Evolutionary conservation across 169 alveolate species (phyloP).

Genomic region (Fabrea salina): DNA sequence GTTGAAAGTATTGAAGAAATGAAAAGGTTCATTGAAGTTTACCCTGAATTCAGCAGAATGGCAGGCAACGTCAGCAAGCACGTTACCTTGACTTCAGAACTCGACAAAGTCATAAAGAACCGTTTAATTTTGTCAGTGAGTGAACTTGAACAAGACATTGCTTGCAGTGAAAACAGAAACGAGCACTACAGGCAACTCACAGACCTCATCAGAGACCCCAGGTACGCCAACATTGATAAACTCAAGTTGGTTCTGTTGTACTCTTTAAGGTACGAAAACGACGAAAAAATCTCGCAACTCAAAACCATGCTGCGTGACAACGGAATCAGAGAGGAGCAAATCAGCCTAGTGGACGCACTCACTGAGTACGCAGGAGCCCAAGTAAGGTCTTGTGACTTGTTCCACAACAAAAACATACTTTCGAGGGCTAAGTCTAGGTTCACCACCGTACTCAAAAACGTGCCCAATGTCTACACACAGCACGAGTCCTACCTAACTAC

Average conservation of each 20-base stretch:
- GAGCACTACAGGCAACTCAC: constrained; percentile 80
- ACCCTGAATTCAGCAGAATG: constrained; percentile 89
- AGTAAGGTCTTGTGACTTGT: constrained; percentile 80
- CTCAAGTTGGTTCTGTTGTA: constrained; percentile 82
- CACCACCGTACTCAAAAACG: constrained; percentile 71
- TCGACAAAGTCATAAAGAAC: constrained; percentile 83
- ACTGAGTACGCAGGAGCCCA: constrained; percentile 83
- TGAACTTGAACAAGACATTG: constrained; percentile 87
- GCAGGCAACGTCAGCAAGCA: constrained; percentile 91
- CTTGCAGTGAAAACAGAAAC: constrained; percentile 73
- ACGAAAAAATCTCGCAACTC: constrained; percentile 75
- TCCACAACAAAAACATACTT: constrained; percentile 78
- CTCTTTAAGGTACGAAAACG: constrained; percentile 85
- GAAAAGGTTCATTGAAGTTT: constrained; percentile 86
- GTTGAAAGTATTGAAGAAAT: constrained; percentile 90
- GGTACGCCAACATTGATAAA: constrained; percentile 76
- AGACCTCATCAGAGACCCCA: constrained; percentile 69
- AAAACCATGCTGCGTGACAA: constrained; percentile 63
- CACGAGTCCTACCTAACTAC: constrained; percentile 82
- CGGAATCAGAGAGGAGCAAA: constrained; percentile 56
- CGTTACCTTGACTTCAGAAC: constrained; percentile 85
- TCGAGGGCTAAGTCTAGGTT: constrained; percentile 78
- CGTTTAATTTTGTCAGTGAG: constrained; percentile 84
- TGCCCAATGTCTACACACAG: constrained; percentile 88
- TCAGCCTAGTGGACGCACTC: constrained; percentile 76